Percentiles rank a stretch among this genome's conserved stretches.
Evolutionary conservation across 2,329 filamentous ascomycete species (phyloP).

Genomic region (Curvularia spicifera): DNA sequence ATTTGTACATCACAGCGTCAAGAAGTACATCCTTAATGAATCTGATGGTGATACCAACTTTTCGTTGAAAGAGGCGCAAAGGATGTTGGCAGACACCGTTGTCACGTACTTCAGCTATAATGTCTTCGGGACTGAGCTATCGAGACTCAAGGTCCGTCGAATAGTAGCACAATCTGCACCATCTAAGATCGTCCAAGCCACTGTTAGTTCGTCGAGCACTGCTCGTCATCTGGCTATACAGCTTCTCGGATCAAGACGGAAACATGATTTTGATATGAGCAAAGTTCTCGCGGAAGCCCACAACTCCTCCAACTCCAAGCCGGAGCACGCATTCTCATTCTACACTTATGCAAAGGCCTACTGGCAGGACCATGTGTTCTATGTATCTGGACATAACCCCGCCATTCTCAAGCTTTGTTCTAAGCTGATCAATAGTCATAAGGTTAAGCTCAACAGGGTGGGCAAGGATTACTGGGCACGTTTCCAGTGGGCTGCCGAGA

Average conservation of each 20-base stretch:
- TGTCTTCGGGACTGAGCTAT: slow-evolving; percentile 28
- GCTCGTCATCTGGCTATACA: slow-evolving; percentile 18
- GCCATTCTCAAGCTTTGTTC: slow-evolving; percentile 15
- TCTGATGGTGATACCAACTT: slow-evolving; percentile 8
- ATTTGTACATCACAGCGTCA: slow-evolving; percentile 31
- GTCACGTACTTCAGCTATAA: slow-evolving; percentile 33
- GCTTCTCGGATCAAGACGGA: slow-evolving; percentile 18
- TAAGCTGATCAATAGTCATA: slow-evolving; percentile 4
- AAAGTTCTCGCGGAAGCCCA: slow-evolving; percentile 19
- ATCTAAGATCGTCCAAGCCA: slow-evolving; percentile 17
- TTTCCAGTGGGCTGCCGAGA: slow-evolving; percentile 5
- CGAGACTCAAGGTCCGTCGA: slow-evolving; percentile 7
- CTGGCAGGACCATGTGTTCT: slow-evolving; percentile 22
- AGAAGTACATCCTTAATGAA: slow-evolving; percentile 23
- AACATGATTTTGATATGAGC: slow-evolving; percentile 21
- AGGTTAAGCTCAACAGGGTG: not conserved
- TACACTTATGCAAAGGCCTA: slow-evolving; percentile 25
- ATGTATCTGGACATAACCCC: slow-evolving; percentile 17
- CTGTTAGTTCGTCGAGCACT: slow-evolving; percentile 13
- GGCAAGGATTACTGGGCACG: not conserved
- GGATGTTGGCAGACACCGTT: slow-evolving; percentile 25
- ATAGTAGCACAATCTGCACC: slow-evolving; percentile 16
- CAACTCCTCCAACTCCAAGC: slow-evolving; percentile 2
- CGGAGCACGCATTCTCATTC: slow-evolving; percentile 13
- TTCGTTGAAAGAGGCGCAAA: slow-evolving; percentile 14